Conservation (phyloP, 345 rosid genomes). For the Salix brachista region DNA sequence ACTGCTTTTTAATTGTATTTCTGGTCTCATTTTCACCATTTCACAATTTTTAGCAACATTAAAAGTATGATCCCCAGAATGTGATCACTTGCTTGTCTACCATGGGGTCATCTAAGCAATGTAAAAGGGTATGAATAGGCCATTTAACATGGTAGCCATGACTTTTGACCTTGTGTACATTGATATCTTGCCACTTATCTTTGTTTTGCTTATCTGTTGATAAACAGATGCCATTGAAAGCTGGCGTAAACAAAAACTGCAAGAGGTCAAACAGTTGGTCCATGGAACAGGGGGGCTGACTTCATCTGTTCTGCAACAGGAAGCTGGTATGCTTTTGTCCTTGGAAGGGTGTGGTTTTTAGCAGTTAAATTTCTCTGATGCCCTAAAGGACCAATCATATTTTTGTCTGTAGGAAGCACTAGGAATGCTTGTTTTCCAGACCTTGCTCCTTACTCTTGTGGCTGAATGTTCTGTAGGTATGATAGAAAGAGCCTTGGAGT, state of each 20-base stretch:
- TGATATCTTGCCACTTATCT: slow-evolving; percentile 12
- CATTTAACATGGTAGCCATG: not conserved
- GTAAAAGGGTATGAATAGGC: not conserved
- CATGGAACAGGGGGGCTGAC: slow-evolving; percentile 38
- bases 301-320: slow-evolving; percentile 52
- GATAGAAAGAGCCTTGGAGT: slow-evolving; percentile 68
- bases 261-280: slow-evolving; percentile 53
- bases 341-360: slow-evolving; percentile 3
- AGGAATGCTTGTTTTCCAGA: not conserved
- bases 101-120: not conserved
- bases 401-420: not conserved
- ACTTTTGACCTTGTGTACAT: not conserved
- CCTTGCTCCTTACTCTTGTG: slow-evolving; percentile 2
- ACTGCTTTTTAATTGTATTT: not conserved
- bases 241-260: slow-evolving; percentile 82
- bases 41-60: not conserved
- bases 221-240: slow-evolving; percentile 73
- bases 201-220: slow-evolving; percentile 23
- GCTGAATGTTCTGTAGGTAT: slow-evolving; percentile 38
- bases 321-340: slow-evolving; percentile 56
- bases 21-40: not conserved
- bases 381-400: slow-evolving; percentile 3
- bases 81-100: not conserved
- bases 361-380: slow-evolving; percentile 2
- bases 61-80: not conserved